Conservation (phyloP, 306 rosid genomes). For the Rubus parviflorus region DNA sequence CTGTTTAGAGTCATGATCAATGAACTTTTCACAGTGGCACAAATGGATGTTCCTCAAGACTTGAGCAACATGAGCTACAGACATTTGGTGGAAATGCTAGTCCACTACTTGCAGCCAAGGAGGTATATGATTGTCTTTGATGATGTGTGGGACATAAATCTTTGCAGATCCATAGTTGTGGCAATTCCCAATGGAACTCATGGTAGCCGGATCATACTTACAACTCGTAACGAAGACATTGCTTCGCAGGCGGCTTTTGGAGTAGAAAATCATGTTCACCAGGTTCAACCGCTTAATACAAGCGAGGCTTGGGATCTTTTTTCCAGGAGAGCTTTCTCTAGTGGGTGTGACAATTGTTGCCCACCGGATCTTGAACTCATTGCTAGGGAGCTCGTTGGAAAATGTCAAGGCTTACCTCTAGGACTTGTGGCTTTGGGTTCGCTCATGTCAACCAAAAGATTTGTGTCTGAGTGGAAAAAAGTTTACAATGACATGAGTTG, state of each 20-base stretch:
- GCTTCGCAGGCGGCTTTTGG: conserved; percentile 17
- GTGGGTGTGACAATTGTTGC: not conserved
- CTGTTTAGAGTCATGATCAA: conserved; percentile 15
- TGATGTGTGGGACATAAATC: conserved; percentile 21
- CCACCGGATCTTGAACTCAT: not conserved
- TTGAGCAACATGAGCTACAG: conserved; percentile 10
- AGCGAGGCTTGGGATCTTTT: conserved; percentile 18
- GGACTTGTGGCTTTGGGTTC: conserved; percentile 23
- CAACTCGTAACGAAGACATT: conserved; percentile 26
- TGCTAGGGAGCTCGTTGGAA: conserved; percentile 7
- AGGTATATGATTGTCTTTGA: conserved; percentile 16
- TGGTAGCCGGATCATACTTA: conserved; percentile 24
- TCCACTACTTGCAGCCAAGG: conserved; percentile 6
- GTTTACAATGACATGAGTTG: conserved; percentile 12
- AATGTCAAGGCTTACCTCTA: conserved; percentile 26
- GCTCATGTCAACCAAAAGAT: conserved; percentile 16
- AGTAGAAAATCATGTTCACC: conserved; percentile 4
- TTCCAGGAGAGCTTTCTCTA: conserved; percentile 16
- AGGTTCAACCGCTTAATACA: not conserved
- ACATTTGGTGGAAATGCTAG: conserved; percentile 6
- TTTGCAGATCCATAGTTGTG: conserved; percentile 13
- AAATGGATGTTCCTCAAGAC: not conserved
- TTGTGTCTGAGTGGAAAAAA: conserved; percentile 13
- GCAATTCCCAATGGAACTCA: not conserved
- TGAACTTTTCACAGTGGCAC: not conserved